A percentile compares a stretch with the other conserved stretches of the same genome.
Evolutionary conservation across 345 rosid genomes (phyloP).

Genomic region (Gossypium ekmanianum): DNA sequence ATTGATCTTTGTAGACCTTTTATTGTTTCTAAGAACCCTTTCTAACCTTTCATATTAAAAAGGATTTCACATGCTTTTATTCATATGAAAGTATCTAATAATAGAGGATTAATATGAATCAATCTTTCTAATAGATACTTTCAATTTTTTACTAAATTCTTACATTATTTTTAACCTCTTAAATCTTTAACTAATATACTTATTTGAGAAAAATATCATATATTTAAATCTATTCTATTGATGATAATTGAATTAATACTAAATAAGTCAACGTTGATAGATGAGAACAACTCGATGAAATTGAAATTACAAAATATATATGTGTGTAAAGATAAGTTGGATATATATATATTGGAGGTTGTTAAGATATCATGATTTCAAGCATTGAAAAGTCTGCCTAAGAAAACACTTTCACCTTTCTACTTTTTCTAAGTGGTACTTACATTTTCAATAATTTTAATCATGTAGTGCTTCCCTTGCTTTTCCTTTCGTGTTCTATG

Average conservation of each 20-base stretch:
- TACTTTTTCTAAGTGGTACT: background rate
- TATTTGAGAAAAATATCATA: no score
- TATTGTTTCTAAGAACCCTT: background rate
- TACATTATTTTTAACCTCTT: no score
- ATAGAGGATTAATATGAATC: no score
- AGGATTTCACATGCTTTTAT: background rate
- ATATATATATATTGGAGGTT: background rate
- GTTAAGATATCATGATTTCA: conserved; percentile 9
- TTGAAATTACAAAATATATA: background rate
- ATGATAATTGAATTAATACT: background rate
- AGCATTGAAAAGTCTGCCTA: background rate
- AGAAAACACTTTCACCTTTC: background rate
- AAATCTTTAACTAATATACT: no score
- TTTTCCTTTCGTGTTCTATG: background rate
- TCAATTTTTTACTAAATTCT: no score
- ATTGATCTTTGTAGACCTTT: background rate
- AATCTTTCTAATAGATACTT: no score
- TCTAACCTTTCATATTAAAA: background rate
- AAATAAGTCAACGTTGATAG: background rate
- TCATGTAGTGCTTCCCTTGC: background rate
- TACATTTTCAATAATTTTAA: background rate
- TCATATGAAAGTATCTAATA: background rate
- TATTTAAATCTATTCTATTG: no score
- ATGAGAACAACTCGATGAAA: background rate
- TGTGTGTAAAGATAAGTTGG: background rate